phyloP scores from a whole-genome alignment of 2,329 filamentous ascomycete genomes.

The Fusarium agapanthi region DNA sequence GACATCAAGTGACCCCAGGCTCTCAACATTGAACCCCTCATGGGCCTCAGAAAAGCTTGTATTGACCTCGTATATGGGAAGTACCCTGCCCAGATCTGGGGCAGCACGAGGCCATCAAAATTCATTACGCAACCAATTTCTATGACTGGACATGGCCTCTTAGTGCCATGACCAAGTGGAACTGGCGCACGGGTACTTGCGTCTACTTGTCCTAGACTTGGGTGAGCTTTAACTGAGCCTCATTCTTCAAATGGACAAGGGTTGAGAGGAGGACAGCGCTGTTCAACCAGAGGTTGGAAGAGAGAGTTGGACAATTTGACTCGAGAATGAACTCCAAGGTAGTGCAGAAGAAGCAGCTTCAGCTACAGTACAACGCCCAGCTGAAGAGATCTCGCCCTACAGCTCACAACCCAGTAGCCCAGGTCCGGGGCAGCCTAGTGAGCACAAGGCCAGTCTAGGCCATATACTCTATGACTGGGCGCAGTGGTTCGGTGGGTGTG shows the following conservation, averaged over 20 bases:
- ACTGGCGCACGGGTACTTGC: constrained; percentile 26
- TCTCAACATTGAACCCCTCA: background rate
- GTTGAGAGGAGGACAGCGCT: background rate
- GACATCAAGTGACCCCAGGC: constrained; percentile 2
- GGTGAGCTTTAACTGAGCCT: constrained; percentile 20
- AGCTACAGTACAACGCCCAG: background rate
- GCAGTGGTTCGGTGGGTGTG: constrained; percentile 9
- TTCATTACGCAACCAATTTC: constrained; percentile 30
- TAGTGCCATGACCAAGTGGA: constrained; percentile 22
- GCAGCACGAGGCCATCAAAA: constrained; percentile 33
- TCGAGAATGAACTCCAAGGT: background rate
- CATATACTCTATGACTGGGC: constrained; percentile 8
- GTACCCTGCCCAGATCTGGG: constrained; percentile 37
- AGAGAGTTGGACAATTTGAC: background rate
- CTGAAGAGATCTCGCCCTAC: background rate
- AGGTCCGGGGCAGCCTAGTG: constrained; percentile 20
- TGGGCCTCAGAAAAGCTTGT: constrained; percentile 27
- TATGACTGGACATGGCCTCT: constrained; percentile 18
- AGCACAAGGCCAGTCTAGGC: constrained; percentile 13
- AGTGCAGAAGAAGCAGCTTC: background rate
- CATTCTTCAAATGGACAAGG: constrained; percentile 3
- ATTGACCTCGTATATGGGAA: constrained; percentile 22
- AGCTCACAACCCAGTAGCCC: background rate
- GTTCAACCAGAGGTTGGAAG: background rate
- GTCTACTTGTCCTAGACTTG: constrained; percentile 27